Conservation (phyloP, 2,329 filamentous ascomycete species). For the Claviceps fusiformis region DNA sequence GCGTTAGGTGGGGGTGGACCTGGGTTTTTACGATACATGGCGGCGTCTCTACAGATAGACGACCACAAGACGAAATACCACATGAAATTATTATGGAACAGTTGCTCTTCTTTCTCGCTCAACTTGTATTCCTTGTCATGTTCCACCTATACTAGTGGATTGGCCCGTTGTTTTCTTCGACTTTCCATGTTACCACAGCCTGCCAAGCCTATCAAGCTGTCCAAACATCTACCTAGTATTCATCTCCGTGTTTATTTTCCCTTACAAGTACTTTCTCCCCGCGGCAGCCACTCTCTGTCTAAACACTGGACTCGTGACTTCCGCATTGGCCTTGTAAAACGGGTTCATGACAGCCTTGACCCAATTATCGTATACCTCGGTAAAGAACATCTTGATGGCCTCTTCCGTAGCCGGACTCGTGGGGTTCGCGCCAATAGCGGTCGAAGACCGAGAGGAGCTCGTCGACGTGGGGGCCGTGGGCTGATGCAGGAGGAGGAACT, state of each 20-base stretch:
- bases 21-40: slow-evolving; percentile 7
- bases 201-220: too few species aligned
- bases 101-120: neutral
- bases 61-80: slow-evolving; percentile 13
- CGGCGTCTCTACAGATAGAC: slow-evolving; percentile 20
- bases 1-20: slow-evolving; percentile 3
- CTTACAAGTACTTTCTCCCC: slow-evolving; percentile 79
- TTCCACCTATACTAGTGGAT: too few species aligned
- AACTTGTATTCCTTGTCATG: neutral
- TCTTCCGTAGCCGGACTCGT: slow-evolving; percentile 86
- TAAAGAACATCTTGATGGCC: slow-evolving; percentile 87
- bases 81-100: slow-evolving; percentile 2
- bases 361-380: slow-evolving; percentile 92
- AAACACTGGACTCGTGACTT: slow-evolving; percentile 79
- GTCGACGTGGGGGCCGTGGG: slow-evolving; percentile 36
- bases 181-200: too few species aligned
- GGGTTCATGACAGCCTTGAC: slow-evolving; percentile 96
- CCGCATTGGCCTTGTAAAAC: slow-evolving; percentile 78
- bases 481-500: slow-evolving; percentile 88
- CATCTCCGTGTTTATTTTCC: too few species aligned
- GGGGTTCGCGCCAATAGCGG: slow-evolving; percentile 71
- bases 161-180: too few species aligned
- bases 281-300: slow-evolving; percentile 68
- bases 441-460: slow-evolving; percentile 41
- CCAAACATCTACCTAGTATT: too few species aligned